These are phyloP conservation scores for Gossypium aridum DNA, from an alignment of 441 rosid species.

Conservation along the genomic window DNA sequence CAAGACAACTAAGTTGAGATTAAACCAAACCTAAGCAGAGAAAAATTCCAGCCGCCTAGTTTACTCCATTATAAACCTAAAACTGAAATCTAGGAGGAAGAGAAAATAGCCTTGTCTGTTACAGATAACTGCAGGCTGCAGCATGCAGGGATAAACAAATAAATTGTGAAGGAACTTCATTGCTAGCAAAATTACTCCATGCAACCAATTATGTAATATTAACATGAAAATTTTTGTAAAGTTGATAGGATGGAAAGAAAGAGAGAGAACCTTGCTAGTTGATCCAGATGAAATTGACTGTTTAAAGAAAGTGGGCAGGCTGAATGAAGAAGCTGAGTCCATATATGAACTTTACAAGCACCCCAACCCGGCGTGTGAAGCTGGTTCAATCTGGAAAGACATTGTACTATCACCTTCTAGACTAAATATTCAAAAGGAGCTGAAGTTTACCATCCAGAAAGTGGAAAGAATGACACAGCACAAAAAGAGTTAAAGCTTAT, in stretches of 20 bases:
- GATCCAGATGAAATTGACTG: slow-evolving; percentile 87
- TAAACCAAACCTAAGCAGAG: neutral
- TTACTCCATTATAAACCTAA: neutral
- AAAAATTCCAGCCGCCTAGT: neutral
- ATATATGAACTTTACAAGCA: slow-evolving; percentile 65
- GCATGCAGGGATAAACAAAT: neutral
- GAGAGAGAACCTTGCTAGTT: slow-evolving; percentile 76
- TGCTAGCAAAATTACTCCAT: neutral
- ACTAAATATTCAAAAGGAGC: slow-evolving; percentile 78
- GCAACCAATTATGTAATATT: slow-evolving; percentile 7
- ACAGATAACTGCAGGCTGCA: neutral
- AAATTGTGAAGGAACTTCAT: neutral
- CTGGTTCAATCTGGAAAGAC: slow-evolving; percentile 95
- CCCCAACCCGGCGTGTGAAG: slow-evolving; percentile 66
- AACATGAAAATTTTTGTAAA: slow-evolving; percentile 26
- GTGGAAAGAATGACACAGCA: slow-evolving; percentile 40
- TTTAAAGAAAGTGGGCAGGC: slow-evolving; percentile 54
- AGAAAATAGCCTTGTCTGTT: neutral
- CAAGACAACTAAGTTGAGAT: neutral
- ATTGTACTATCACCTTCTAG: slow-evolving; percentile 87
- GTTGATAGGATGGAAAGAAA: slow-evolving; percentile 98
- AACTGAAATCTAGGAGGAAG: neutral
- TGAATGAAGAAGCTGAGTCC: slow-evolving; percentile 80
- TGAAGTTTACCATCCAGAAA: slow-evolving; percentile 74
- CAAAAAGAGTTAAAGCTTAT: slow-evolving; percentile 12